phyloP scores from a whole-genome alignment of 2,329 filamentous ascomycete genomes.

The Fusarium phyllophilum region DNA sequence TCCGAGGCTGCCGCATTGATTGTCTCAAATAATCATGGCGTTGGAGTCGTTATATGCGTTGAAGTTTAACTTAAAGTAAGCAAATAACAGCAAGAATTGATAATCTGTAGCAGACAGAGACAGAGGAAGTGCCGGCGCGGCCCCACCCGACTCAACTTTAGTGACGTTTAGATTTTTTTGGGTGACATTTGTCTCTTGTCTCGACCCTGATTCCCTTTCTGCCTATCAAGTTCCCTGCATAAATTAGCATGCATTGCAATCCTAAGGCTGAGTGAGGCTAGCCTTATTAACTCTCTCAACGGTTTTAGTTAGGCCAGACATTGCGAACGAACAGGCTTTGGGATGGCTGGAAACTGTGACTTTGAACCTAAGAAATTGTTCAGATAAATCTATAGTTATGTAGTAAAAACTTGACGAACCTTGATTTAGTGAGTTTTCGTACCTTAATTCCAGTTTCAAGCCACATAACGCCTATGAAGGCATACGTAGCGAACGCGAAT shows the following conservation, averaged over 20 bases:
- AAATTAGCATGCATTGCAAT: background rate
- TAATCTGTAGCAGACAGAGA: background rate
- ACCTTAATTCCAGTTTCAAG: background rate
- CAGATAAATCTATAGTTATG: background rate
- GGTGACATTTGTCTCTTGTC: background rate
- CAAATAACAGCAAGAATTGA: background rate
- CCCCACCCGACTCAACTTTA: conserved; percentile 21
- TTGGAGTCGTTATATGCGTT: conserved; percentile 16
- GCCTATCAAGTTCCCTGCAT: background rate
- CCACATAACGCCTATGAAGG: background rate
- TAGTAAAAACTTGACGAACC: too few relatives aligned
- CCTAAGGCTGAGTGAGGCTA: conserved; percentile 10
- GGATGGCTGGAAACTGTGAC: background rate
- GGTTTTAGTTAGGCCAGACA: background rate
- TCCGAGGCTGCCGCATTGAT: background rate
- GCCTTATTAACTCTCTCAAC: background rate
- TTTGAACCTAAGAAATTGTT: background rate
- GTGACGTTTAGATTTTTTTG: conserved; percentile 32
- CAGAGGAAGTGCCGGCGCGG: conserved; percentile 16
- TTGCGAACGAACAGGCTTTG: background rate
- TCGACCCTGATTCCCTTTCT: background rate
- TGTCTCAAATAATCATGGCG: background rate
- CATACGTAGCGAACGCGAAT: background rate
- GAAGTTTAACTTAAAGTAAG: conserved; percentile 12
- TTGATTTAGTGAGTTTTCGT: background rate